Conservation (phyloP, 2,329 filamentous ascomycete genomes). For the Furcasterigmium sp. region DNA sequence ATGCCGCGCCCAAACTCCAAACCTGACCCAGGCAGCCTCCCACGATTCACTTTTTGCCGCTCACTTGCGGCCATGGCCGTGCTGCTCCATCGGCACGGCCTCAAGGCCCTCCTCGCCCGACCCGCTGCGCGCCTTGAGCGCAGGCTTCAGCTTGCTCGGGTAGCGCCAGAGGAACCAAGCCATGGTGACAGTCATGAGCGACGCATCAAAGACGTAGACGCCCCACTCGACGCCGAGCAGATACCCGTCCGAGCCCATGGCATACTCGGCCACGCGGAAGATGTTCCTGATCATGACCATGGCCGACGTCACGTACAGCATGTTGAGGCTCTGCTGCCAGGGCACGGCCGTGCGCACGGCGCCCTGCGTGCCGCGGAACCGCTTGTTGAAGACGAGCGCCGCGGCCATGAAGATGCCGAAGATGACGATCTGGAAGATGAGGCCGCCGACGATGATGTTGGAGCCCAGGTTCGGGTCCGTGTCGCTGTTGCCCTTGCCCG, state of each 20-base stretch:
- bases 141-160: slow-evolving; percentile 10
- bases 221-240: slow-evolving; percentile 32
- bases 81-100: no score
- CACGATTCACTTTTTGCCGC: no score
- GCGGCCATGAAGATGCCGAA: slow-evolving; percentile 47
- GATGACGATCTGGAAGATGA: slow-evolving; percentile 49
- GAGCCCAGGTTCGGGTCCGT: slow-evolving; percentile 26
- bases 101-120: neutral
- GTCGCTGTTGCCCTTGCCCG: slow-evolving; percentile 13
- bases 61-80: no score
- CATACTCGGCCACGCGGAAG: slow-evolving; percentile 44
- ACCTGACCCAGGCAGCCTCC: no score
- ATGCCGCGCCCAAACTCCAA: no score
- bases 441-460: slow-evolving; percentile 44
- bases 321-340: slow-evolving; percentile 18
- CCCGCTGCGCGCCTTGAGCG: neutral
- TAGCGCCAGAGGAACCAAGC: slow-evolving; percentile 12
- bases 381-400: slow-evolving; percentile 37
- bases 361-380: slow-evolving; percentile 16
- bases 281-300: slow-evolving; percentile 33
- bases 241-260: slow-evolving; percentile 32
- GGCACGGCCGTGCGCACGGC: slow-evolving; percentile 16
- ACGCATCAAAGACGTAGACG: slow-evolving; percentile 36
- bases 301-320: slow-evolving; percentile 18
- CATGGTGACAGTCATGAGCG: slow-evolving; percentile 28